phyloP scores from a whole-genome alignment of 2,329 filamentous ascomycete genomes.

The Epichloe elymi region DNA sequence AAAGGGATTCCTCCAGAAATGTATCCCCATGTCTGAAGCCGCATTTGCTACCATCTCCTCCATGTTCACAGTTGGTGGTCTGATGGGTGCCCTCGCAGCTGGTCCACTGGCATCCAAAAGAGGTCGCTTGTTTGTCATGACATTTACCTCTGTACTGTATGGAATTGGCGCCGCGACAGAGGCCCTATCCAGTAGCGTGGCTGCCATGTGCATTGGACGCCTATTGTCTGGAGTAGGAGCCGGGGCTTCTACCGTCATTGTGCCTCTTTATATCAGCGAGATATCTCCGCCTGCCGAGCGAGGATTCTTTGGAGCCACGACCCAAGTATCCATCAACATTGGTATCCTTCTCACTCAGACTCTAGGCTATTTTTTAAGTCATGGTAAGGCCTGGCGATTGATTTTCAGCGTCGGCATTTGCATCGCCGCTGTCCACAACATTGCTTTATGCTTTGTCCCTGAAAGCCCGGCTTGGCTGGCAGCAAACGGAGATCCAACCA shows the following conservation, averaged over 20 bases:
- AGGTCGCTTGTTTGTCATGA: conserved; percentile 66
- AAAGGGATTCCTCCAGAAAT: conserved; percentile 45
- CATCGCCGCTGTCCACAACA: conserved; percentile 52
- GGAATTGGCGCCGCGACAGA: conserved; percentile 63
- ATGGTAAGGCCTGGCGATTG: conserved; percentile 66
- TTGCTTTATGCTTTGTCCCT: conserved; percentile 62
- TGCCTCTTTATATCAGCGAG: conserved; percentile 90
- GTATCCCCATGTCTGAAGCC: conserved; percentile 74
- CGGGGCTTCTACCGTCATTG: conserved; percentile 81
- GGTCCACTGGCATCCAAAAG: conserved; percentile 67
- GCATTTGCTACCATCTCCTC: conserved; percentile 80
- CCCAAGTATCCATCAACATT: conserved; percentile 85
- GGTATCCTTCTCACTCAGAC: conserved; percentile 77
- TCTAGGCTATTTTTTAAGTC: conserved; percentile 77
- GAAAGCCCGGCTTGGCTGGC: conserved; percentile 87
- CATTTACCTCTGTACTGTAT: conserved; percentile 64
- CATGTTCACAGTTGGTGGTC: conserved; percentile 79
- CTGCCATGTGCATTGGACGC: conserved; percentile 58
- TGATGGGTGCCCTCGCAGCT: conserved; percentile 67
- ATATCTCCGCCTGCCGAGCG: conserved; percentile 62
- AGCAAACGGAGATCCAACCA: conserved; percentile 44
- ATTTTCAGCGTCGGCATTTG: conserved; percentile 63
- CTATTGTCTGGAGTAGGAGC: conserved; percentile 73
- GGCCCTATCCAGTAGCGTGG: conserved; percentile 54
- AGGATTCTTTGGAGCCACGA: conserved; percentile 73